These are phyloP conservation scores for Aspergillus nidulans DNA, from an alignment of 495 filamentous ascomycete genomes.

Conservation along the genomic window DNA sequence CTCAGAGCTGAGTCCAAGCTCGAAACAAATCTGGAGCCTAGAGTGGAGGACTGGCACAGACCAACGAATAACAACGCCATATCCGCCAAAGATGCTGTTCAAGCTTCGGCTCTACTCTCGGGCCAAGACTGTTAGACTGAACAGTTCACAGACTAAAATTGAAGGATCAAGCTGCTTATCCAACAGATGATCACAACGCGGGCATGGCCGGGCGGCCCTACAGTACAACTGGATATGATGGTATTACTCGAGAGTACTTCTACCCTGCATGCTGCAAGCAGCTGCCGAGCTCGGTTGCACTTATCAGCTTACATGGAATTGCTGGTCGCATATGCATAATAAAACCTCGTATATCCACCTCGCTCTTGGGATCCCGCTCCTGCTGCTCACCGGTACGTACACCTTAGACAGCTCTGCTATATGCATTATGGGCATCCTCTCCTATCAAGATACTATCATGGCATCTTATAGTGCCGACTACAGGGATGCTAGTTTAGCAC, in stretches of 20 bases:
- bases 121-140: not conserved
- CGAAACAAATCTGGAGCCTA: constrained; percentile 4
- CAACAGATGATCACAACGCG: not conserved
- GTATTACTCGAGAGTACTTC: not conserved
- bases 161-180: not conserved
- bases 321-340: constrained; percentile 2
- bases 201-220: not conserved
- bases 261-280: constrained; percentile 1
- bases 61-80: not conserved
- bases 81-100: constrained; percentile 2
- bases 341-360: not conserved
- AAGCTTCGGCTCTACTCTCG: constrained; percentile 5
- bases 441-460: not conserved
- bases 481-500: not conserved
- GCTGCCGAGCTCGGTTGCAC: constrained; percentile 2
- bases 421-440: not conserved
- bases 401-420: not conserved
- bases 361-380: not conserved
- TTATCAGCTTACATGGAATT: not conserved
- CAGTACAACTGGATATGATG: not conserved
- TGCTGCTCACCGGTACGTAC: not conserved
- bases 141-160: not conserved
- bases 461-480: not conserved
- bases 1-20: not conserved
- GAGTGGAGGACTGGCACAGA: not conserved